Percentiles rank a stretch among this genome's conserved stretches.
Conservation (phyloP, 2,329 filamentous ascomycete species). For the Trichoderma oligosporum region DNA sequence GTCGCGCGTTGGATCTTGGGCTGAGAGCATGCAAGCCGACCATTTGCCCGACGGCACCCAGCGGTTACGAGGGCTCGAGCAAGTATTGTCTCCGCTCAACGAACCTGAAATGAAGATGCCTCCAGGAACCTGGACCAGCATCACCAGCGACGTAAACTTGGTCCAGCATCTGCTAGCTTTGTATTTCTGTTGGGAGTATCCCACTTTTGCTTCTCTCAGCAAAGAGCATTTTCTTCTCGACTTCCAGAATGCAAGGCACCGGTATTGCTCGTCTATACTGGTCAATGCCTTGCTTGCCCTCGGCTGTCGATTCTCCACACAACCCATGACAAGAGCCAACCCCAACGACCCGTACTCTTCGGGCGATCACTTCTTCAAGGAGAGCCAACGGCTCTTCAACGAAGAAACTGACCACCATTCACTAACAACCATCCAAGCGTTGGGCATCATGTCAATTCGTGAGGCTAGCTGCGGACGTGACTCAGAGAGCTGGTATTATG, state of each 20-base stretch:
- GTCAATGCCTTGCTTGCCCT: constrained; percentile 63
- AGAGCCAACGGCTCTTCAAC: constrained; percentile 59
- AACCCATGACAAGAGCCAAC: constrained; percentile 59
- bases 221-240: constrained; percentile 68
- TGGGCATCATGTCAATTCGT: constrained; percentile 71
- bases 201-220: constrained; percentile 68
- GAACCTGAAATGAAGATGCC: constrained; percentile 43
- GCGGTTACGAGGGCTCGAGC: constrained; percentile 42
- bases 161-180: constrained; percentile 61
- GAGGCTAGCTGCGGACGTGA: constrained; percentile 71
- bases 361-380: constrained; percentile 71
- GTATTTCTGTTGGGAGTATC: constrained; percentile 75
- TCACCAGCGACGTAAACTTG: constrained; percentile 55
- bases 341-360: constrained; percentile 60
- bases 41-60: constrained; percentile 31
- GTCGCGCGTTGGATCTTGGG: constrained; percentile 49
- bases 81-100: constrained; percentile 46
- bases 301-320: constrained; percentile 65
- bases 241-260: constrained; percentile 55
- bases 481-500: constrained; percentile 69
- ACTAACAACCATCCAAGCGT: constrained; percentile 68
- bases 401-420: constrained; percentile 56
- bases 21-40: constrained; percentile 41
- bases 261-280: constrained; percentile 65
- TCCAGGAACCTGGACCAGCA: constrained; percentile 54